Evolutionary conservation across 495 filamentous ascomycete genomes (phyloP).

Genomic region (Neurospora sp.): DNA sequence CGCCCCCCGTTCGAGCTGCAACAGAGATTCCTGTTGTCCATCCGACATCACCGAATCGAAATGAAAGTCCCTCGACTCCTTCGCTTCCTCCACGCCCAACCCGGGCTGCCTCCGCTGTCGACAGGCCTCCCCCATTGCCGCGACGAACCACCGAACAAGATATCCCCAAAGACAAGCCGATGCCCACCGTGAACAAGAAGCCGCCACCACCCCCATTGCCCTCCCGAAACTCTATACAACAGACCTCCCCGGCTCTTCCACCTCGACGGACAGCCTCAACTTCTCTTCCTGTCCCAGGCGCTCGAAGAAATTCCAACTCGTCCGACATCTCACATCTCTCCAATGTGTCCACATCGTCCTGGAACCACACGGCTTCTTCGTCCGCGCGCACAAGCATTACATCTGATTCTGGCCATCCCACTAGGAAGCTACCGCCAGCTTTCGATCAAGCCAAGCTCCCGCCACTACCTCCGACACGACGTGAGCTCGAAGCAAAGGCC

Average conservation of each 20-base stretch:
- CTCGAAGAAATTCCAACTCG: conserved; percentile 34
- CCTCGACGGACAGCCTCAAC: conserved; percentile 27
- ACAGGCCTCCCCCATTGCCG: conserved; percentile 25
- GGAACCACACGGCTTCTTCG: conserved; percentile 21
- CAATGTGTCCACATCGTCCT: conserved; percentile 30
- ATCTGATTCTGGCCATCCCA: conserved; percentile 15
- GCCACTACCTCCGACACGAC: conserved; percentile 35
- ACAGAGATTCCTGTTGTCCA: conserved; percentile 3
- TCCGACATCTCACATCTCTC: conserved; percentile 37
- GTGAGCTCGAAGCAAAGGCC: conserved; percentile 35
- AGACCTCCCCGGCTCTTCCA: conserved; percentile 30
- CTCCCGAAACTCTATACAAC: conserved; percentile 19
- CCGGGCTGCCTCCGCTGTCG: conserved; percentile 13
- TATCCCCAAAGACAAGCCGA: conserved; percentile 4
- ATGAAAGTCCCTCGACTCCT: conserved; percentile 17
- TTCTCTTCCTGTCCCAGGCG: conserved; percentile 5
- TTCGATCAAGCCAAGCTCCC: conserved; percentile 41
- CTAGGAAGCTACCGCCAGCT: conserved; percentile 36
- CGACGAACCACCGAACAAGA: conserved; percentile 26
- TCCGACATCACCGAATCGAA: conserved; percentile 11
- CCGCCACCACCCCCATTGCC: conserved; percentile 30
- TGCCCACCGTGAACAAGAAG: conserved; percentile 17
- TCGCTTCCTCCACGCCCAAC: conserved; percentile 27
- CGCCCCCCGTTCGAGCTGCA: conserved; percentile 25
- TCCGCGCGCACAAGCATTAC: conserved; percentile 15